These are phyloP conservation scores for Botrytis elliptica DNA, from an alignment of 2,329 filamentous ascomycete species.

Conservation along the genomic window DNA sequence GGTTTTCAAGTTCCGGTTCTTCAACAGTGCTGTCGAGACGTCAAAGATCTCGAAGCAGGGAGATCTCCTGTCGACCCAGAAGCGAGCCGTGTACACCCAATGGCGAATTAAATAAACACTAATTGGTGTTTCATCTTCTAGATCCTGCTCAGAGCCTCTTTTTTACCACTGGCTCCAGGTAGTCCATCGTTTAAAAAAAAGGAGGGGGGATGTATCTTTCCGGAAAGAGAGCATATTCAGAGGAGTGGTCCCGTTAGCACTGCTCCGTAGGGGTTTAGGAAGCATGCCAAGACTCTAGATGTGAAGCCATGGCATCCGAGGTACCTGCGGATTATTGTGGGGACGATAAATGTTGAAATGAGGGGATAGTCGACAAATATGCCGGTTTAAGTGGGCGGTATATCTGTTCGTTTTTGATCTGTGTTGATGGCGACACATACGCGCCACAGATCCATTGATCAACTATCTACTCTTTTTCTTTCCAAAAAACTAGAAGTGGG, in stretches of 20 bases:
- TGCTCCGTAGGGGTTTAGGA: not conserved
- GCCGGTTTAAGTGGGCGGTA: slow-evolving; percentile 2
- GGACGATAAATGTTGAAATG: slow-evolving; percentile 6
- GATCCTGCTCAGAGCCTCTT: not conserved
- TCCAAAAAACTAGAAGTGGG: not conserved
- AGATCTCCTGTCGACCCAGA: not conserved
- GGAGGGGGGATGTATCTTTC: slow-evolving; percentile 1
- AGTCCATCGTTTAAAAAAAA: not conserved
- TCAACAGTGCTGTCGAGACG: not conserved
- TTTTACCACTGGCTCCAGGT: not conserved
- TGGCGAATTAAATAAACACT: not conserved
- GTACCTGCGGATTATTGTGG: slow-evolving; percentile 8
- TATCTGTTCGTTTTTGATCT: not conserved
- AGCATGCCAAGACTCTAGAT: slow-evolving; percentile 10
- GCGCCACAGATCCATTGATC: slow-evolving; percentile 1
- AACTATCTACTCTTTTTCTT: not conserved
- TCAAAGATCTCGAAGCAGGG: slow-evolving; percentile 1
- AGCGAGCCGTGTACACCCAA: slow-evolving; percentile 6
- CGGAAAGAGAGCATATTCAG: not conserved
- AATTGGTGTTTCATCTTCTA: slow-evolving; percentile 3
- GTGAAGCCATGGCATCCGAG: slow-evolving; percentile 1
- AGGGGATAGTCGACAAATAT: slow-evolving; percentile 4
- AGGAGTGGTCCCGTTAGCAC: not conserved
- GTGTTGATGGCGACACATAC: not conserved
- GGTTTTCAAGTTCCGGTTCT: slow-evolving; percentile 8